phyloP scores from a whole-genome alignment of 495 filamentous ascomycete species.

The Antarctomyces pellizariae region DNA sequence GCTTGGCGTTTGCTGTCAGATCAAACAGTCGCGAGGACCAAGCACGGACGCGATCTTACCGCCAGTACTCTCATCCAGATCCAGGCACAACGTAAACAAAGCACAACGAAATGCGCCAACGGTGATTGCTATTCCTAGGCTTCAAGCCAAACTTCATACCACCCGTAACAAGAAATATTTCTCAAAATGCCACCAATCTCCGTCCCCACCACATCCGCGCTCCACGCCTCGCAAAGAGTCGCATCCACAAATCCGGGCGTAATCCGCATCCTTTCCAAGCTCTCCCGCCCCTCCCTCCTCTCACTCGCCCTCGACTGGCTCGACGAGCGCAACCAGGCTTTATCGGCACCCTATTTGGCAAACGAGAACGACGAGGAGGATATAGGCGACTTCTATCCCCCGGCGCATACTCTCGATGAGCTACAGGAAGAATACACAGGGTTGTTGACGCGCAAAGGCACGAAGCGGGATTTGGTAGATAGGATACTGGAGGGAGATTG shows the following conservation, averaged over 20 bases:
- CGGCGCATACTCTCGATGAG: constrained; percentile 34
- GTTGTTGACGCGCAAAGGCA: constrained; percentile 32
- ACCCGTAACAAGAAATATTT: too few relatives aligned
- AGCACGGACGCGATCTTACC: too few relatives aligned
- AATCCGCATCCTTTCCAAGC: constrained; percentile 35
- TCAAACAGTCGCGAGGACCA: too few relatives aligned
- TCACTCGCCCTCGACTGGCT: constrained; percentile 54
- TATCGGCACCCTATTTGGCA: constrained; percentile 29
- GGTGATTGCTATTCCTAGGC: too few relatives aligned
- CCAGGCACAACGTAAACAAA: too few relatives aligned
- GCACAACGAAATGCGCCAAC: too few relatives aligned
- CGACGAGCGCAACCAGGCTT: constrained; percentile 29
- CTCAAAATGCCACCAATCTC: constrained; percentile 8
- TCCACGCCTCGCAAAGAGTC: constrained; percentile 30
- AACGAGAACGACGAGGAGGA: constrained; percentile 20
- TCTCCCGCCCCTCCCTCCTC: constrained; percentile 46
- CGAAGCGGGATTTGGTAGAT: constrained; percentile 50
- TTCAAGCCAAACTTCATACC: too few relatives aligned
- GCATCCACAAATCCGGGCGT: constrained; percentile 38
- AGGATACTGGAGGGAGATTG: constrained; percentile 64
- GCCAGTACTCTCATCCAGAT: too few relatives aligned
- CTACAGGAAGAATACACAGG: constrained; percentile 36
- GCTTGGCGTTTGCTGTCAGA: too few relatives aligned
- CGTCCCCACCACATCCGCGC: constrained; percentile 11
- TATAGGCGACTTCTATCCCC: constrained; percentile 31